Conservation (phyloP, 176 grass and related monocot species). For the Melocanna baccifera region DNA sequence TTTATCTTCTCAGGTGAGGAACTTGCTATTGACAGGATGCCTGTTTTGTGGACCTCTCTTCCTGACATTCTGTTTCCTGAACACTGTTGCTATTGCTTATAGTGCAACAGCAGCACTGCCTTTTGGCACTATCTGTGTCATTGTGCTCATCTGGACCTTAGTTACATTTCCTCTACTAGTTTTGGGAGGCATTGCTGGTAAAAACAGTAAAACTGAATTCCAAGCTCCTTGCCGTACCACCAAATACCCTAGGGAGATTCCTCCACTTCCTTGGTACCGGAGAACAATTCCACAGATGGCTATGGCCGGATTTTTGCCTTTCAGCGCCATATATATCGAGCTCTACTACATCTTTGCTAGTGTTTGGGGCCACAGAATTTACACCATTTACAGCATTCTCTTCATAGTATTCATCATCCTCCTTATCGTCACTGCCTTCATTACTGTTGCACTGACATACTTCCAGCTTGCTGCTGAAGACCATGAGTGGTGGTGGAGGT, state of each 20-base stretch:
- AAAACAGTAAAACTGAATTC: slow-evolving; percentile 89
- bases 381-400: slow-evolving; percentile 99
- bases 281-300: slow-evolving; percentile 85
- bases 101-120: slow-evolving; percentile 90
- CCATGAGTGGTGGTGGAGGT: slow-evolving; percentile 99
- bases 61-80: slow-evolving; percentile 94
- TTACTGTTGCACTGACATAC: slow-evolving; percentile 95
- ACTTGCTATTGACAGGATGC: slow-evolving; percentile 87
- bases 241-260: slow-evolving; percentile 93
- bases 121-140: slow-evolving; percentile 93
- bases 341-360: slow-evolving; percentile 99
- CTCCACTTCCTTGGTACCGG: slow-evolving; percentile 84
- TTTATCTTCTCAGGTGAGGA: slow-evolving; percentile 75
- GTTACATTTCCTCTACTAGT: slow-evolving; percentile 93
- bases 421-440: slow-evolving; percentile 89
- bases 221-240: slow-evolving; percentile 88
- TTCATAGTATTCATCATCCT: slow-evolving; percentile 98
- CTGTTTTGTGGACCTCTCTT: slow-evolving; percentile 93
- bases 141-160: slow-evolving; percentile 94
- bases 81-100: slow-evolving; percentile 94
- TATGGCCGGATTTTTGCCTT: slow-evolving; percentile 95
- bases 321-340: slow-evolving; percentile 96
- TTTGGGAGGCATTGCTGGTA: slow-evolving; percentile 96
- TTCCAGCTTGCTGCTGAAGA: slow-evolving; percentile 99
- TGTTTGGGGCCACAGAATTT: slow-evolving; percentile 97